Evolutionary conservation across 1,139 yeast genomes (phyloP), one percentile per base, ranked within the genome.

Genomic region (Debaryomycetaceae sp.): DNA sequence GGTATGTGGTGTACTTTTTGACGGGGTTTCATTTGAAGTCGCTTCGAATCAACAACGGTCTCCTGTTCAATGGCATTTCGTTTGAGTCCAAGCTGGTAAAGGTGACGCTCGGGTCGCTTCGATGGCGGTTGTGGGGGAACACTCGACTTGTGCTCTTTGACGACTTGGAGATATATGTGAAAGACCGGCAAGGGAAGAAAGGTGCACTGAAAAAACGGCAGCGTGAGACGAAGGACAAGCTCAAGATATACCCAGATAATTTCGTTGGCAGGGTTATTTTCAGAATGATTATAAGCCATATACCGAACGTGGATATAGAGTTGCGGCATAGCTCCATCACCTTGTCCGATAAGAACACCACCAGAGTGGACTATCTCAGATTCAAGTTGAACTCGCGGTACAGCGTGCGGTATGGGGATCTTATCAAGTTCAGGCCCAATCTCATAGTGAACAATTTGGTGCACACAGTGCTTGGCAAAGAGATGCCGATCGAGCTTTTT

Each of bases 41-140:
- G 16, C 41, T 72, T 4, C 46, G 67, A 18, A 59, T 71, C 31
- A 67, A 65, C 48, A 70, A 70, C 50, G 76, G 77, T 14, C 41
- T 72, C 4, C 65, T 59, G 64, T 53, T 70, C 48, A 65, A 69
- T 46, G 56, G 63, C 11, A 50, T 71, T 19, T 41, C 58, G 5
- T 39, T 63, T 32, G 45, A 44, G 11, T 42, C 53, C 18, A 47
- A 44, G 17, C 40, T 40, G 11, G 16, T 42, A 3, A 34, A 43
- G 6, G 15, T 70, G 2, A 35, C 44, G 4, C 38, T 64, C 9
- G 50, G 55, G 13, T 56, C 67, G 4, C 34, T 70, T 2, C 47
- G 73, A 17, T 52, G 70, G 31, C 48, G 71, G 36, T 54, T 70
- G 22, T 71, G 76, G 75, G 75, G 76, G 3, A 67, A 66, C 38